These are phyloP conservation scores for Hymenoscyphus scutula DNA, from an alignment of 2,329 filamentous ascomycete genomes.

Conservation along the genomic window DNA sequence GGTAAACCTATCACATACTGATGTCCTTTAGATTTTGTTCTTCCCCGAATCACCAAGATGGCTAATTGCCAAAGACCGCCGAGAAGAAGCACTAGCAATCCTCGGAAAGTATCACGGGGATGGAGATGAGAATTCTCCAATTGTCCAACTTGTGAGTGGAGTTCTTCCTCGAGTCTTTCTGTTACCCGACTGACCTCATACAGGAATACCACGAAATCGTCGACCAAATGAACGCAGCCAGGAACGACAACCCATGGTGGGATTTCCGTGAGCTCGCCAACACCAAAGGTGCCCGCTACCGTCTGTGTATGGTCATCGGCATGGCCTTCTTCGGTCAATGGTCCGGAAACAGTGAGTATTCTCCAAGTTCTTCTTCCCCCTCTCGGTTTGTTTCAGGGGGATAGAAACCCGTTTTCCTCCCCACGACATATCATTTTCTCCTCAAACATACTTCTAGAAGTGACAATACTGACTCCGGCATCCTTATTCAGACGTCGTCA, in stretches of 20 bases:
- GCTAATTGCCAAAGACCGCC: constrained; percentile 52
- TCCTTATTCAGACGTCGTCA: too few relatives aligned
- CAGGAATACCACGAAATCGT: constrained; percentile 1
- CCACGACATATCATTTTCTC: too few relatives aligned
- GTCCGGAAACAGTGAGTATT: constrained; percentile 44
- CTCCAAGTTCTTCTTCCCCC: too few relatives aligned
- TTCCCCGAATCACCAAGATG: constrained; percentile 32
- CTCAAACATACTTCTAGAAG: too few relatives aligned
- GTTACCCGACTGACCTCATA: background rate
- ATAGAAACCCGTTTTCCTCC: too few relatives aligned
- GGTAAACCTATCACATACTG: too few relatives aligned
- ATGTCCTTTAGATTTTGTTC: too few relatives aligned
- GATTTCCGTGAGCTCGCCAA: constrained; percentile 55
- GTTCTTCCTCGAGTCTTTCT: background rate
- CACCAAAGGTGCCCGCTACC: constrained; percentile 46
- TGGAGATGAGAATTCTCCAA: constrained; percentile 48
- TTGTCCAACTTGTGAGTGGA: constrained; percentile 47
- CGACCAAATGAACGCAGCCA: constrained; percentile 34
- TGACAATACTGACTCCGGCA: too few relatives aligned
- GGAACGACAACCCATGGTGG: constrained; percentile 59
- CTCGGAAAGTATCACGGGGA: constrained; percentile 58
- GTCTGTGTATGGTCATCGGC: constrained; percentile 48
- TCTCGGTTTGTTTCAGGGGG: too few relatives aligned
- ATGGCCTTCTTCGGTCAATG: constrained; percentile 54
- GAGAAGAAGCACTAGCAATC: constrained; percentile 53